These are phyloP conservation scores for Lyophyllum decastes DNA, from an alignment of 768 basidiomycete genomes.

Conservation along the genomic window DNA sequence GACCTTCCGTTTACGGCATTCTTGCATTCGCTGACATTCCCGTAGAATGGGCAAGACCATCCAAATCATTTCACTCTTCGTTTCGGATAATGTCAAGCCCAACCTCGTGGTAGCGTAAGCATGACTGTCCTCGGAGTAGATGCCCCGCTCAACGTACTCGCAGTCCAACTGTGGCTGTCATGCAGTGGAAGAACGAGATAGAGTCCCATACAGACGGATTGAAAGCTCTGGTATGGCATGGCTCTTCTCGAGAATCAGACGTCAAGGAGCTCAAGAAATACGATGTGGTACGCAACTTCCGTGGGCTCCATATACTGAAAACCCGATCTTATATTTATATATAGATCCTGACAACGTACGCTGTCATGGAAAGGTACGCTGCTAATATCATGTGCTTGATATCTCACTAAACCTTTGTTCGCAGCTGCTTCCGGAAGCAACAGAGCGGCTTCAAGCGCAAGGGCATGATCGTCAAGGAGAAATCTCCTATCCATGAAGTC, in stretches of 20 bases:
- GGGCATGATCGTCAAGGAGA: slow-evolving; percentile 82
- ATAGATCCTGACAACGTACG: slow-evolving; percentile 82
- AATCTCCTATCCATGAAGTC: slow-evolving; percentile 81
- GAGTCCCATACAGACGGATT: slow-evolving; percentile 80
- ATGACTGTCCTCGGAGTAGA: slow-evolving; percentile 31
- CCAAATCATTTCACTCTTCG: slow-evolving; percentile 89
- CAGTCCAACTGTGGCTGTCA: slow-evolving; percentile 57
- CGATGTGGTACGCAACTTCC: slow-evolving; percentile 68
- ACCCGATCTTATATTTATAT: not conserved
- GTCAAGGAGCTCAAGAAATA: slow-evolving; percentile 72
- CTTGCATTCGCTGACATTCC: slow-evolving; percentile 6
- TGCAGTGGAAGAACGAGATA: slow-evolving; percentile 96
- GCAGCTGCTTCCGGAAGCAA: slow-evolving; percentile 88
- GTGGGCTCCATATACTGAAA: not conserved
- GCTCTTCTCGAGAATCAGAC: slow-evolving; percentile 68
- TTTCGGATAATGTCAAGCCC: slow-evolving; percentile 75
- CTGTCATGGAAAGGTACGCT: slow-evolving; percentile 71
- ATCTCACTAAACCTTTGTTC: not conserved
- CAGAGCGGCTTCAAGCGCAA: slow-evolving; percentile 90
- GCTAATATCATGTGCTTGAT: not conserved
- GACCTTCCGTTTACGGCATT: not conserved
- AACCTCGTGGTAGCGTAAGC: slow-evolving; percentile 91
- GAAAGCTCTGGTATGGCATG: slow-evolving; percentile 93
- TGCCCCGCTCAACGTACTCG: slow-evolving; percentile 35
- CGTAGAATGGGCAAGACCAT: slow-evolving; percentile 92